Evolutionary conservation across 2,329 filamentous ascomycete genomes (phyloP).

Genomic region (Cryphonectria naterciae): DNA sequence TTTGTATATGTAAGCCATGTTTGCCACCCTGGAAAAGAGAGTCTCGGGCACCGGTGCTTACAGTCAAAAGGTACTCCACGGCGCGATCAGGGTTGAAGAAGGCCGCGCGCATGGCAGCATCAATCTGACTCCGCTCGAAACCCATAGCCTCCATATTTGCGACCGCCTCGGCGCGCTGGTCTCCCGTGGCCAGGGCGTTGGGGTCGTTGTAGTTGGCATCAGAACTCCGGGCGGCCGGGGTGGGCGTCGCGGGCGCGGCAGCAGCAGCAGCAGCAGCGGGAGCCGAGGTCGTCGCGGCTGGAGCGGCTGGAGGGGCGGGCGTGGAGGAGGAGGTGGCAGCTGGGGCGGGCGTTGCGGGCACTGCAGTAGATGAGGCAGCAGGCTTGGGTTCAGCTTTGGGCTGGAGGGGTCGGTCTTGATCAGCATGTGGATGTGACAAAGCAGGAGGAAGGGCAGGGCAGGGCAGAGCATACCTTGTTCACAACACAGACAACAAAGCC

Average conservation of each 20-base stretch:
- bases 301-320: conserved; percentile 54
- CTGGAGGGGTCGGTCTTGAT: conserved; percentile 44
- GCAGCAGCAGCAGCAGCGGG: conserved; percentile 46
- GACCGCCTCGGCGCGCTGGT: conserved; percentile 80
- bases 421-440: conserved; percentile 23
- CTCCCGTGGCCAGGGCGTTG: conserved; percentile 83
- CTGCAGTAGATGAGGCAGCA: conserved; percentile 56
- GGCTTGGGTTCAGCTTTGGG: conserved; percentile 68
- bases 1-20: conserved; percentile 5
- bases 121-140: conserved; percentile 85
- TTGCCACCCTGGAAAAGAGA: neutral
- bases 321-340: conserved; percentile 48
- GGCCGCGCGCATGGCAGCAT: conserved; percentile 91
- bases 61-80: conserved; percentile 91
- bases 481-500: conserved; percentile 99
- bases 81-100: conserved; percentile 97
- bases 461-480: conserved; percentile 72
- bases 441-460: conserved; percentile 12
- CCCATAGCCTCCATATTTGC: conserved; percentile 98
- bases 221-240: conserved; percentile 49
- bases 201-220: conserved; percentile 65
- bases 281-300: conserved; percentile 49
- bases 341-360: conserved; percentile 65
- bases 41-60: conserved; percentile 50
- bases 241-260: conserved; percentile 56